These are phyloP conservation scores for Ceratocystis variospora DNA, from an alignment of 2,329 filamentous ascomycete genomes.

Conservation along the genomic window DNA sequence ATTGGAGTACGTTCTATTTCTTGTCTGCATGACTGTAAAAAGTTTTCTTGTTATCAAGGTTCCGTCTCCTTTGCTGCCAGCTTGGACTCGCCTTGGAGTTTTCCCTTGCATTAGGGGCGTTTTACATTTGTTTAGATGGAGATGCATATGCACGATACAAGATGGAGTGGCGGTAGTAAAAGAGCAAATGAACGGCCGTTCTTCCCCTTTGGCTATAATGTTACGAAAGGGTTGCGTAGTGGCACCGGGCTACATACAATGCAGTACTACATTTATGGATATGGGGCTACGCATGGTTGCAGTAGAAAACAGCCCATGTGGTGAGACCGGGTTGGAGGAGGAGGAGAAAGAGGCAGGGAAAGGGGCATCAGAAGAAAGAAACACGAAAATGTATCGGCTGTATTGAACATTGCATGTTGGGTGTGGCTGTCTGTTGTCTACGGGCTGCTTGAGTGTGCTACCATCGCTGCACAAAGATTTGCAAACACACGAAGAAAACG, in stretches of 20 bases:
- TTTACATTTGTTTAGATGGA: constrained; percentile 4
- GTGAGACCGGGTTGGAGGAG: not conserved
- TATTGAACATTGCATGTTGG: not conserved
- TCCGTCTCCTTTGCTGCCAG: not conserved
- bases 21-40: not conserved
- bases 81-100: not conserved
- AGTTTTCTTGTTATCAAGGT: not conserved
- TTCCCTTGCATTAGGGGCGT: constrained; percentile 4
- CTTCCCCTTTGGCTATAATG: too few relatives aligned
- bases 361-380: not conserved
- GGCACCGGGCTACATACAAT: not conserved
- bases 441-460: too few relatives aligned
- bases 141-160: not conserved
- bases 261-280: not conserved
- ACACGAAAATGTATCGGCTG: too few relatives aligned
- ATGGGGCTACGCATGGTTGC: not conserved
- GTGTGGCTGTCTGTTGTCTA: too few relatives aligned
- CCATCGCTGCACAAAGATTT: too few relatives aligned
- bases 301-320: not conserved
- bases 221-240: not conserved
- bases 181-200: not conserved
- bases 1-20: not conserved
- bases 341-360: not conserved
- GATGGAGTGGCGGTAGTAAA: not conserved
- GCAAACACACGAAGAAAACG: too few relatives aligned